Evolutionary conservation across 345 rosid genomes (phyloP), one percentile per base, ranked within the genome.

Genomic region (Moringa oleifera): DNA sequence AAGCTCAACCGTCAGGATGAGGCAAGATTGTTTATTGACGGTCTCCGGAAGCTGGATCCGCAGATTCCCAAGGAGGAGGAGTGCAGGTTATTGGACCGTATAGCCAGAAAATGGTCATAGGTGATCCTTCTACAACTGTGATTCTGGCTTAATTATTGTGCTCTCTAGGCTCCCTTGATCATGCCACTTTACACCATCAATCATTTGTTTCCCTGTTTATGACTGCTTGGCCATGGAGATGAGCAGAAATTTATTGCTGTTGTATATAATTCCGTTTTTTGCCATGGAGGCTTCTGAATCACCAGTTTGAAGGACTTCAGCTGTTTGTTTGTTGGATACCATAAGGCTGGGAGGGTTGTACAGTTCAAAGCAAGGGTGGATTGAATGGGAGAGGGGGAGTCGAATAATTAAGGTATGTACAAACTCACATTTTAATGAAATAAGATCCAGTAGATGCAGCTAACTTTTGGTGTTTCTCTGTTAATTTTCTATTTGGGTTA

Each of bases 21-120:
- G 59, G 99, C 97, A 31, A 73, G 47, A 64, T 25, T 63, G 52
- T 94, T 94, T 68, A 60, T 84, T 10, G 68, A 77, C 71, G 74
- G 76, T 67, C 81, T 94, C 59, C 73, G 63, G 36, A 72, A 82
- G 69, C 92, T 90, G 18, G 95, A 94, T 76, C 82, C 88, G 1
- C 79, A 67, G 68, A 66, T 78, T 51, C 58, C 89, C 3, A 75
- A 74, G 71, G 90, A 77, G 51, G 84, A 75, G 60, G 77, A 85
- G 66, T 28, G 57, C 45, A 86, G 90, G 78, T 72, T 90, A 65
- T 73, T 66, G 45, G 87, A 82, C 20, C 89, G 96, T 13, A 83
- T 93, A 53, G 53, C 23, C 17, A 79, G 76, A 69, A 81, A 81
- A 66, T 85, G 90, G 91, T 72, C 79, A 24, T 85, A 80, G 63